Percentiles rank a stretch among this genome's conserved stretches.
phyloP scores from a whole-genome alignment of 2,329 filamentous ascomycete species.

The Aureobasidium sp. region DNA sequence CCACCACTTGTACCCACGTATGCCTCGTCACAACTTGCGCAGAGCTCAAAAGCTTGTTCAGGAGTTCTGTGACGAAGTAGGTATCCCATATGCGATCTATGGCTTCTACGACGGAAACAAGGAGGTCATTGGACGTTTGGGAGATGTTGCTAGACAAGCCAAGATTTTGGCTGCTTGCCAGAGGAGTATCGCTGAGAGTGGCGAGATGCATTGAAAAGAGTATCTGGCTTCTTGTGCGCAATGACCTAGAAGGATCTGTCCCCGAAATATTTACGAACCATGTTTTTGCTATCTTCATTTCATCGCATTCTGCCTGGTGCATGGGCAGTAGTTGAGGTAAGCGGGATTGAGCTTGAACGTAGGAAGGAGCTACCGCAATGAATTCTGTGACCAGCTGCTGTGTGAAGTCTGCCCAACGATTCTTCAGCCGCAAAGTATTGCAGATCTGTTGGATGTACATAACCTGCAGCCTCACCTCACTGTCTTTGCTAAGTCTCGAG shows the following conservation, averaged over 20 bases:
- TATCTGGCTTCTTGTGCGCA: background rate
- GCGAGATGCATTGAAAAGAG: slow-evolving; percentile 21
- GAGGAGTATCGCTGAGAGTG: slow-evolving; percentile 33
- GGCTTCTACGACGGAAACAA: slow-evolving; percentile 80
- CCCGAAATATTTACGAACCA: background rate
- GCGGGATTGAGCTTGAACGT: too few species aligned
- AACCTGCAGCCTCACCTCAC: background rate
- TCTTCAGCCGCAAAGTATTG: too few species aligned
- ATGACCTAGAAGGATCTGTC: background rate
- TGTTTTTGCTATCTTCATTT: background rate
- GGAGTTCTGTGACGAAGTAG: slow-evolving; percentile 74
- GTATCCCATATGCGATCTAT: slow-evolving; percentile 78
- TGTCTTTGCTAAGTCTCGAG: background rate
- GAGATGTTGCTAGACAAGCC: slow-evolving; percentile 58
- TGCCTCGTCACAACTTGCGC: slow-evolving; percentile 79
- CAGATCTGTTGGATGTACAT: too few species aligned
- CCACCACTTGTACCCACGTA: slow-evolving; percentile 76
- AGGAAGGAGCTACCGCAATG: too few species aligned
- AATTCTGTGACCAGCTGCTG: too few species aligned
- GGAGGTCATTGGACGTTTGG: slow-evolving; percentile 67
- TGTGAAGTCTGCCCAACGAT: too few species aligned
- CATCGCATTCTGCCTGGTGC: too few species aligned
- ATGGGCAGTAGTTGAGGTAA: too few species aligned
- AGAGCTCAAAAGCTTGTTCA: slow-evolving; percentile 66
- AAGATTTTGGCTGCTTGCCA: slow-evolving; percentile 27